Evolutionary conservation across 371 early-diverging fungal species (phyloP), one percentile per base, ranked within the genome.

Genomic region (Circinella umbellata): DNA sequence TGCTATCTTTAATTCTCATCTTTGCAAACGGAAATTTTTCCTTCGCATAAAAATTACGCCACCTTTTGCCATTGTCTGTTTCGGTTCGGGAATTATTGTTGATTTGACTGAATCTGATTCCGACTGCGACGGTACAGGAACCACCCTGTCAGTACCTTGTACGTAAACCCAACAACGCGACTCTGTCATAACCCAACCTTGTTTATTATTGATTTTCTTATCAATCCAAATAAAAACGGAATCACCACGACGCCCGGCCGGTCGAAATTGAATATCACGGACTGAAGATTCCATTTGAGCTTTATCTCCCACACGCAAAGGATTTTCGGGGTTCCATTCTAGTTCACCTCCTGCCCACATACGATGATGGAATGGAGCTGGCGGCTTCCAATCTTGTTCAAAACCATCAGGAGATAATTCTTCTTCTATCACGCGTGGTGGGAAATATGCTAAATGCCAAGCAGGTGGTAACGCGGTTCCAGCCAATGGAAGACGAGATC

Each of bases 311-410:
- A 91, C 85, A 3, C 84, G 72, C 49, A 94, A 76, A 8, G 86
- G 87, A 67, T 93, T 93, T 4, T 69, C 69, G 10, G 78, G 73
- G 54, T 80, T 82, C 79, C 86, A 91, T 61, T 84, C 80, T 10
- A 94, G 80, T 27, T 82, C 81, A 7, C 93, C 95, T 39, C 94
- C 93, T 5, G 92, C 95, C 95, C 94, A 95, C 86, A 94, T 90
- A 15, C 95, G 88, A 61, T 86, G 86, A 47, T 75, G 54, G 63
- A 87, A 94, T 5, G 93, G 92, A 10, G 69, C 78, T 0, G 95
- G 94, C 5, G 95, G 95, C 0, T 85, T 79, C 74, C 89, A 89
- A 39, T 82, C 86, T 48, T 81, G 76, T 59, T 90, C 89, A 74
- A 91, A 93, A 1, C 95, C 95, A 73, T 95, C 95, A 8, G 83